Conservation (phyloP, 768 basidiomycete genomes). For the Russula virescens region DNA sequence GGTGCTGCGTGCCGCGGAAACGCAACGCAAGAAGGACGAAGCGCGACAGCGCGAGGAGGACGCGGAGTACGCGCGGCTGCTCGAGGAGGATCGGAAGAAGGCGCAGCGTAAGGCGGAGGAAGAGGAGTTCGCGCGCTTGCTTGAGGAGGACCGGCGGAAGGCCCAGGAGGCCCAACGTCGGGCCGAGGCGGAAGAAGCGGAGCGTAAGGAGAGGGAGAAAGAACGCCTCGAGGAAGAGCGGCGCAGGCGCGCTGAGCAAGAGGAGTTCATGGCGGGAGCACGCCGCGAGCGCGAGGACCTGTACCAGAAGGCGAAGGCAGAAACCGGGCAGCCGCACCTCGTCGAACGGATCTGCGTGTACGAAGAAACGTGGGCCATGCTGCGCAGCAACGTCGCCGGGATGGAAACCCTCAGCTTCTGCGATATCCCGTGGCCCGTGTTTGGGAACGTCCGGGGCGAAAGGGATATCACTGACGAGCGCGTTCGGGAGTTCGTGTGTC, state of each 20-base stretch:
- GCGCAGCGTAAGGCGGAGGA: neutral
- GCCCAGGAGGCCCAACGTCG: constrained; percentile 4
- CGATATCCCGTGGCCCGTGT: constrained; percentile 43
- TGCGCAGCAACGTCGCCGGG: neutral
- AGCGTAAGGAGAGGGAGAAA: neutral
- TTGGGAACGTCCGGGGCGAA: constrained; percentile 25
- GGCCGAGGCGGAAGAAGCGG: constrained; percentile 6
- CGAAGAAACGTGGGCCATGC: constrained; percentile 19
- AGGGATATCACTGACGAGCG: constrained; percentile 34
- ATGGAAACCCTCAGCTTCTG: constrained; percentile 25
- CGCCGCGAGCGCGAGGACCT: neutral
- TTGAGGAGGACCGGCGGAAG: constrained; percentile 1
- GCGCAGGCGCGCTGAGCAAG: neutral
- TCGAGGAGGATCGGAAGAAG: constrained; percentile 1
- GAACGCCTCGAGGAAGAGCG: neutral
- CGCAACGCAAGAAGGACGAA: neutral
- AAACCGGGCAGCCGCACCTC: neutral
- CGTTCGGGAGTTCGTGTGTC: constrained; percentile 39
- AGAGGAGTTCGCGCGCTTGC: neutral
- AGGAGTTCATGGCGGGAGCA: neutral
- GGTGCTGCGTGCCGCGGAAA: neutral
- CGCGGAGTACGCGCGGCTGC: neutral
- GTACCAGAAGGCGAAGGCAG: neutral
- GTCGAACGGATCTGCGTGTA: constrained; percentile 8
- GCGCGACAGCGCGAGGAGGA: neutral